Conservation (phyloP, 306 rosid genomes). For the Quercus cerris region DNA sequence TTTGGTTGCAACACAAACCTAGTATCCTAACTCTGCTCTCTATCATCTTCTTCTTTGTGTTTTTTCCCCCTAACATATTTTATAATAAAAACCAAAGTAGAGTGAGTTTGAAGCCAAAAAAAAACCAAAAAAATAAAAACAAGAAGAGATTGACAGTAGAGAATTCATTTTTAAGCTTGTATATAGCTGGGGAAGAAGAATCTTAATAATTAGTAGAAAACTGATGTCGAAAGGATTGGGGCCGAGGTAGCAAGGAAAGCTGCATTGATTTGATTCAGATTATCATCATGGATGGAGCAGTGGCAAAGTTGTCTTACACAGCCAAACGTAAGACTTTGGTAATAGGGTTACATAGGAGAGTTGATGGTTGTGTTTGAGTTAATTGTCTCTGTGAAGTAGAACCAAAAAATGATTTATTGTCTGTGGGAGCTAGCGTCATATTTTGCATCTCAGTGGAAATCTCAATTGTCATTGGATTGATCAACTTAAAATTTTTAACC, state of each 20-base stretch:
- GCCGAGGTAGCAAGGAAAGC: neutral
- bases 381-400: neutral
- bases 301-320: neutral
- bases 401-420: neutral
- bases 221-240: neutral
- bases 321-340: neutral
- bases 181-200: neutral
- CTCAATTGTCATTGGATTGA: neutral
- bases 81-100: no score
- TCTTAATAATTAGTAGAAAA: neutral
- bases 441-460: neutral
- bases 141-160: no score
- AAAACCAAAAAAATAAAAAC: no score
- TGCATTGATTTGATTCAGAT: neutral
- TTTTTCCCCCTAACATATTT: no score
- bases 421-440: neutral
- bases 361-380: neutral
- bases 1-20: no score
- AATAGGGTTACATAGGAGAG: neutral
- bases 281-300: neutral
- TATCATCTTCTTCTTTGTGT: no score
- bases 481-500: neutral
- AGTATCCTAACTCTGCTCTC: no score
- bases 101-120: no score
- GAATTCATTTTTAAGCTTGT: neutral